phyloP scores from a whole-genome alignment of 23 red algal species.

The Gracilaria gracilis region DNA sequence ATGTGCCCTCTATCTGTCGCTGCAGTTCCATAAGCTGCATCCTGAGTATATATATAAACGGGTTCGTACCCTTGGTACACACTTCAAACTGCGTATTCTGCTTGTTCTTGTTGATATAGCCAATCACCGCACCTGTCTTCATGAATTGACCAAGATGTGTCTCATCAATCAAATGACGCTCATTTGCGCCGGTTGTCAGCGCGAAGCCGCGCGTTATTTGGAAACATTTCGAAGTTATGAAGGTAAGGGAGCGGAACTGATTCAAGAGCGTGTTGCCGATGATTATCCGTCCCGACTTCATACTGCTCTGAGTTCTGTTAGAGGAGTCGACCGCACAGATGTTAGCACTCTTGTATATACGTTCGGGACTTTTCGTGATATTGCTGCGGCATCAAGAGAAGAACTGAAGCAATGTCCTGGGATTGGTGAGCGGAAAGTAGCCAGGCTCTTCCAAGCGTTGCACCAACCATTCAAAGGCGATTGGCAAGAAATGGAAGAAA shows the following conservation, averaged over 20 bases:
- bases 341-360: conserved; percentile 73
- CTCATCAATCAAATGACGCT: conserved; percentile 81
- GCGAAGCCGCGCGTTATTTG: conserved; percentile 83
- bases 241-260: conserved; percentile 73
- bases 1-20: conserved; percentile 83
- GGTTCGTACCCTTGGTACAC: conserved; percentile 58
- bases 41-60: conserved; percentile 83
- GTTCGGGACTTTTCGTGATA: conserved; percentile 72
- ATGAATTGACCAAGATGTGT: conserved; percentile 73
- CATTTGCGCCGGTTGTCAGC: conserved; percentile 63
- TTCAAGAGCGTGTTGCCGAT: conserved; percentile 67
- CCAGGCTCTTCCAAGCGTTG: conserved; percentile 63
- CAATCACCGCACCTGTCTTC: conserved; percentile 51
- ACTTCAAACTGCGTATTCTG: conserved; percentile 77
- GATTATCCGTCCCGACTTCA: conserved; percentile 61
- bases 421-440: conserved; percentile 74
- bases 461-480: conserved; percentile 69
- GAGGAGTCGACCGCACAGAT: conserved; percentile 87
- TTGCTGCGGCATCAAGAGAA: conserved; percentile 46
- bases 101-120: conserved; percentile 77
- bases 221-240: conserved; percentile 89
- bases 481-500: conserved; percentile 45
- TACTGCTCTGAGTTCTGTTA: conserved; percentile 73
- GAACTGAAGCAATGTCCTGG: conserved; percentile 71
- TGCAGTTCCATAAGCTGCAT: conserved; percentile 79